Percentiles rank a stretch among this genome's conserved stretches.
These are phyloP conservation scores for Schoenoplectus tabernaemontani DNA, from an alignment of 202 grass and related monocot genomes.

Conservation along the genomic window DNA sequence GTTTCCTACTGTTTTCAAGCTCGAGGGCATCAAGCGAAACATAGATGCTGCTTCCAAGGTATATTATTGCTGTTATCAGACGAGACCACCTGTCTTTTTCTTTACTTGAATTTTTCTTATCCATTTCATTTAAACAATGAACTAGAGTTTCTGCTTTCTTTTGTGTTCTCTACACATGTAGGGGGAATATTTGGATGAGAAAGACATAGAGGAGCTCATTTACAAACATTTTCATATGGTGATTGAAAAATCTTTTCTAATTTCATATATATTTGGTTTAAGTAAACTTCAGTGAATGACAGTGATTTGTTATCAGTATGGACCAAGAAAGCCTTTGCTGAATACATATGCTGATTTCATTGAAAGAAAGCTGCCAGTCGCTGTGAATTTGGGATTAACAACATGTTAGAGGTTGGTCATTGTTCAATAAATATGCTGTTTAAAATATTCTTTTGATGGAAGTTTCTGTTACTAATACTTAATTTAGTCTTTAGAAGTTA, in stretches of 20 bases:
- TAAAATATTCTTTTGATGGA: too few species aligned
- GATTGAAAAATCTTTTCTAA: background rate
- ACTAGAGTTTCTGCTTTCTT: background rate
- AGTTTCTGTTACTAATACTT: too few species aligned
- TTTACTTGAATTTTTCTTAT: background rate
- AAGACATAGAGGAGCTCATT: background rate
- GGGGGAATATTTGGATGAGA: background rate
- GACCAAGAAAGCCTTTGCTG: background rate
- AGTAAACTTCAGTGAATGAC: background rate
- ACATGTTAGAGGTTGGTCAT: too few species aligned
- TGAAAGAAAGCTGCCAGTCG: too few species aligned
- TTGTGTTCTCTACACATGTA: background rate
- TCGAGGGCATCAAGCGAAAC: background rate
- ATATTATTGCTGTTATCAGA: background rate
- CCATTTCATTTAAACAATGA: background rate
- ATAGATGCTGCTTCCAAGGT: background rate
- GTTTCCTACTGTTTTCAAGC: too few species aligned
- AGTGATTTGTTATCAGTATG: background rate
- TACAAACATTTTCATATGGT: background rate
- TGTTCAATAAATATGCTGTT: too few species aligned
- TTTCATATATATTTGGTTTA: background rate
- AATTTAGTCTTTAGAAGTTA: too few species aligned
- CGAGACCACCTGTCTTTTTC: background rate
- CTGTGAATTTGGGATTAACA: too few species aligned
- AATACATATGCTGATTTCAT: background rate